Evolutionary conservation across 768 basidiomycete species (phyloP), one percentile per base, ranked within the genome.

Genomic region (Agrocybe pediades): DNA sequence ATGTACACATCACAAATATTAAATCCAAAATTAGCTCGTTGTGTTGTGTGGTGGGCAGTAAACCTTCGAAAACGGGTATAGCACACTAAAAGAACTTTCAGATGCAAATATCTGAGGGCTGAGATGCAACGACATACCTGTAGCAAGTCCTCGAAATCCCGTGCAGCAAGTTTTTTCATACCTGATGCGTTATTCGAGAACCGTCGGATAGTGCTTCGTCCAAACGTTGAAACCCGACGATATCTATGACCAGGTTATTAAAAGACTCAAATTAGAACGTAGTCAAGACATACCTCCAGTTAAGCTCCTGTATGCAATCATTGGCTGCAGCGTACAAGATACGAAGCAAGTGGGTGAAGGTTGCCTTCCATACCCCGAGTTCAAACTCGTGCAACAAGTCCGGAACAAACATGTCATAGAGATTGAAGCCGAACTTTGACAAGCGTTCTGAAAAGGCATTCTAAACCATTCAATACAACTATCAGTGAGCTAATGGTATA

Each of bases 371-470:
- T 2, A 69, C 66, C 1, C 74, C 74, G 9, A 72, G 59, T 49
- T 72, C 71, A 44, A 71, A 57, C 45, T 76, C 74, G 53, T 76
- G 74, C 30, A 76, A 48, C 4, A 75, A 53, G 41, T 75, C 74
- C 0, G 58, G 51, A 0, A 63, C 63, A 25, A 72, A 59, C 46
- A 73, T 59, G 0, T 25, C 27, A 36, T 53, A 68, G 9, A 65
- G 50, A 42, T 70, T 59, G 41, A 71, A 65, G 1, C 61, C 62
- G 23, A 48, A 55, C 2, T 47, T 25, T 11, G 47, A 47, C 0
- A 68, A 26, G 0, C 49, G 40, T 0, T 43, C n/a, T 0, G 65
- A 63, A 49, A 74, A 72, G 1, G 69, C 62, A 54, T 69, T 71
- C 70, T 73, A 20, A 11, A 24, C 24, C 2, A 16, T 5, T 30